Percentiles rank a stretch among this genome's conserved stretches.
Evolutionary conservation across 139 green algal genomes (phyloP).

Genomic region (Chlorella sp.): DNA sequence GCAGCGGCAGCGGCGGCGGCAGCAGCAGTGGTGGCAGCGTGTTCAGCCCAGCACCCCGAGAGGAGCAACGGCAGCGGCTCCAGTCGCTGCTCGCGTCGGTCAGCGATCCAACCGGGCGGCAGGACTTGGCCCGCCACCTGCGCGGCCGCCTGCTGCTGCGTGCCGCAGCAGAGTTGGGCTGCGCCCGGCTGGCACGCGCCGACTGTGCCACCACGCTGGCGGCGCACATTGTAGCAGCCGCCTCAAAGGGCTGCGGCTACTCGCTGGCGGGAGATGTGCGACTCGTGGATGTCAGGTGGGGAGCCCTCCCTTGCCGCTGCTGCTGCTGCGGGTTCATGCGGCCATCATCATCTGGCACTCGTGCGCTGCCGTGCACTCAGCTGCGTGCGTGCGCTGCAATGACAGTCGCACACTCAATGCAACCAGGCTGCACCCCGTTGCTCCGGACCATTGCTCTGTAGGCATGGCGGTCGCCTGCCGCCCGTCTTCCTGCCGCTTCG

Average conservation of each 20-base stretch:
- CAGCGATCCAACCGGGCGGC: slow-evolving; percentile 64
- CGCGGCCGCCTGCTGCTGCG: slow-evolving; percentile 58
- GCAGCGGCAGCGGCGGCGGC: neutral
- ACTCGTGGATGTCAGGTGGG: slow-evolving; percentile 60
- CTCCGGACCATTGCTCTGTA: neutral
- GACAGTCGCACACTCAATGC: too few relatives aligned
- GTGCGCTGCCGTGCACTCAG: neutral
- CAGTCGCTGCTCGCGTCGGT: slow-evolving; percentile 45
- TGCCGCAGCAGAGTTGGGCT: slow-evolving; percentile 45
- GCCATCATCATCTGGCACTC: neutral
- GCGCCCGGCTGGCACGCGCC: slow-evolving; percentile 60
- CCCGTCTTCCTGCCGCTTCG: slow-evolving; percentile 31
- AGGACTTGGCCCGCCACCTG: slow-evolving; percentile 73
- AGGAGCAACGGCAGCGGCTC: neutral
- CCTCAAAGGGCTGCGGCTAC: slow-evolving; percentile 77
- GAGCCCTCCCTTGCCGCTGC: too few relatives aligned
- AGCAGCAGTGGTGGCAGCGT: slow-evolving; percentile 27
- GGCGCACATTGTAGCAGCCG: slow-evolving; percentile 55
- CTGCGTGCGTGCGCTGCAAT: neutral
- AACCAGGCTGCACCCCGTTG: neutral
- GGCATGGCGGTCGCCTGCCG: slow-evolving; percentile 15
- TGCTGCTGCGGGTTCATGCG: neutral
- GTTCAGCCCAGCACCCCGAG: neutral
- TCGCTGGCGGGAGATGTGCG: slow-evolving; percentile 64
- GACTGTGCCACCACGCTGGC: slow-evolving; percentile 63